Percentiles rank a stretch among this genome's conserved stretches.
These are phyloP conservation scores for Exophiala sp. DNA, from an alignment of 2,329 filamentous ascomycete species.

Conservation along the genomic window DNA sequence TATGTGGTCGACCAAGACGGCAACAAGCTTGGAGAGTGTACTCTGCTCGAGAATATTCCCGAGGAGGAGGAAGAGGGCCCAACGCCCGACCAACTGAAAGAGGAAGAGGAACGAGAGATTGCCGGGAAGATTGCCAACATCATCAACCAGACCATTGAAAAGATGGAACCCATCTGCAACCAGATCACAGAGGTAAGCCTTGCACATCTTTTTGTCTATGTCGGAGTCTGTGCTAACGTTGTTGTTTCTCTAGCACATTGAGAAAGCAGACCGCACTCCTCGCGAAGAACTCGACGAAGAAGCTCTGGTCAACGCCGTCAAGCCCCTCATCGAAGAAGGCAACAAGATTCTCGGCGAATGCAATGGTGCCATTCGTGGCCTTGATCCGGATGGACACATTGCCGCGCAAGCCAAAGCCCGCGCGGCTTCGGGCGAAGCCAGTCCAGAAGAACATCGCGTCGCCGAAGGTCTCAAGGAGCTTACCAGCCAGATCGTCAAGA, in stretches of 20 bases:
- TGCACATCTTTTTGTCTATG: too few species aligned
- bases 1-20: conserved; percentile 54
- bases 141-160: conserved; percentile 73
- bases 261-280: conserved; percentile 70
- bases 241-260: conserved; percentile 56
- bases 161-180: conserved; percentile 76
- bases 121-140: conserved; percentile 68
- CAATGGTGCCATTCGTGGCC: conserved; percentile 77
- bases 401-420: conserved; percentile 78
- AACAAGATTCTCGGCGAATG: conserved; percentile 75
- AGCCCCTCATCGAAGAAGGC: conserved; percentile 82
- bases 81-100: conserved; percentile 44
- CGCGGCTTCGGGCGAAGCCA: conserved; percentile 65
- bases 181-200: conserved; percentile 70
- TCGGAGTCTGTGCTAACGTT: conserved; percentile 24
- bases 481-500: conserved; percentile 70
- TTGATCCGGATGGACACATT: conserved; percentile 84
- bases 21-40: conserved; percentile 59
- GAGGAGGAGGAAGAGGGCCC: conserved; percentile 40
- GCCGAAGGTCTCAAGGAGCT: conserved; percentile 81
- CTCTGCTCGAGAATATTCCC: conserved; percentile 54
- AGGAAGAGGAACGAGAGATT: conserved; percentile 66
- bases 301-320: conserved; percentile 75
- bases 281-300: conserved; percentile 89
- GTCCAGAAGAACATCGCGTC: conserved; percentile 75